Percentiles rank a stretch among this genome's conserved stretches.
These are phyloP conservation scores for Dryas drummondii DNA, from an alignment of 306 rosid species.

Conservation along the genomic window DNA sequence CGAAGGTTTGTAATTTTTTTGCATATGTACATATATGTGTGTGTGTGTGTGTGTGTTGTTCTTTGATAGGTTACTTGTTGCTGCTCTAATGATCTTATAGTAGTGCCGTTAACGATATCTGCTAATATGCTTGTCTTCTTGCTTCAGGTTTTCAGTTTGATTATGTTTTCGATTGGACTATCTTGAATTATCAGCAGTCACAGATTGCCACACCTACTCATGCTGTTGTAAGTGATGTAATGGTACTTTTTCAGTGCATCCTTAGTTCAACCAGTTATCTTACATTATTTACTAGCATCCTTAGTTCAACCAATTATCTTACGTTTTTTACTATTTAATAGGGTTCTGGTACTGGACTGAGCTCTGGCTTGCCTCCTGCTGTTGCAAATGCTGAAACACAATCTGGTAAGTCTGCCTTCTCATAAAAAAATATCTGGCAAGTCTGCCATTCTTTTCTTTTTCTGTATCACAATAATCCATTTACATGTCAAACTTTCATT, in stretches of 20 bases:
- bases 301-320: constrained; percentile 15
- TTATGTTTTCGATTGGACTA: constrained; percentile 98
- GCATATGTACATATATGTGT: too few species aligned
- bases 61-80: not conserved
- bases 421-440: too few species aligned
- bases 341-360: constrained; percentile 93
- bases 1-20: constrained; percentile 60
- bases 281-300: not conserved
- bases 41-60: not conserved
- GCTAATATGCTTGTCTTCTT: constrained; percentile 18
- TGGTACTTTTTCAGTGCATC: constrained; percentile 12
- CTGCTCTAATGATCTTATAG: not conserved
- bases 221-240: constrained; percentile 55
- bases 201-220: constrained; percentile 66
- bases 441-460: constrained; percentile 2
- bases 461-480: not conserved
- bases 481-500: not conserved
- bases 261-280: too few species aligned
- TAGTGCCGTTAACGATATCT: not conserved
- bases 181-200: constrained; percentile 93
- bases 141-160: constrained; percentile 95
- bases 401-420: constrained; percentile 42
- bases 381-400: constrained; percentile 69
- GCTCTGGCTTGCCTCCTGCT: constrained; percentile 78
- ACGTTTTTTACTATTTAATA: constrained; percentile 34